Base-by-base conservation (phyloP, 805 yeast species). In the Lipomyces starkeyi region DNA sequence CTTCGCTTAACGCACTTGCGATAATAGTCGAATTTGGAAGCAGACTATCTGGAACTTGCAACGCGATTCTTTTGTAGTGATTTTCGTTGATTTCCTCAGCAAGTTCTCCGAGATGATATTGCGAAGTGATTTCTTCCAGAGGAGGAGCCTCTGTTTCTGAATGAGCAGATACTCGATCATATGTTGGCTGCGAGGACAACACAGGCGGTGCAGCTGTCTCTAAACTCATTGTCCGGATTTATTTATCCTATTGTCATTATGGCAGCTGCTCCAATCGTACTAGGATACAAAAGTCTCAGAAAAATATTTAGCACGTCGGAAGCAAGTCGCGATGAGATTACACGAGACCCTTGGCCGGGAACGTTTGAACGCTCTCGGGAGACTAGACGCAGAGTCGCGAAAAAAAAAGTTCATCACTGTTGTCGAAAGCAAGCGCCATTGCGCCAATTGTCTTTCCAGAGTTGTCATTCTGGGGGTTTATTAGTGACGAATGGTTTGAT, bases 41-140 rank as follows among this genome's bases (percentile, higher is more conserved):
- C 49, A 93, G 79, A 4, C 80, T 68, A 77, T 96, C 99, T 0
- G 98, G 98, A 72, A 95, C 94, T 78, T 95, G 99, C 40, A 95
- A 80, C 0, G 98, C 93, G 1, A 93, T 84, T 32, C 70, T 61
- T 14, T 17, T 53, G 47, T 71, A 83, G 81, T 58, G 77, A 69
- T 73, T 35, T 60, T 65, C 2, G 61, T 59, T 3, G 79, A 74
- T 53, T 17, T 13, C 20, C 20, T 20, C 9, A 76, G 78, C 55
- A 47, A 65, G 52, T 13, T 55, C 62, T 4, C 25, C 9, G 11
- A 69, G 57, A 37, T 61, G 52, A 52, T 69, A 80, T 75, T 91
- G 93, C 73, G 88, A 87, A 0, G 83, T 78, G 11, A 72, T 74
- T 9, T 92, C 74, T 74, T 49, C 56, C 58, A 70, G 29, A 3